phyloP scores from a whole-genome alignment of 768 basidiomycete species.

The Boletus subcaerulescens region DNA sequence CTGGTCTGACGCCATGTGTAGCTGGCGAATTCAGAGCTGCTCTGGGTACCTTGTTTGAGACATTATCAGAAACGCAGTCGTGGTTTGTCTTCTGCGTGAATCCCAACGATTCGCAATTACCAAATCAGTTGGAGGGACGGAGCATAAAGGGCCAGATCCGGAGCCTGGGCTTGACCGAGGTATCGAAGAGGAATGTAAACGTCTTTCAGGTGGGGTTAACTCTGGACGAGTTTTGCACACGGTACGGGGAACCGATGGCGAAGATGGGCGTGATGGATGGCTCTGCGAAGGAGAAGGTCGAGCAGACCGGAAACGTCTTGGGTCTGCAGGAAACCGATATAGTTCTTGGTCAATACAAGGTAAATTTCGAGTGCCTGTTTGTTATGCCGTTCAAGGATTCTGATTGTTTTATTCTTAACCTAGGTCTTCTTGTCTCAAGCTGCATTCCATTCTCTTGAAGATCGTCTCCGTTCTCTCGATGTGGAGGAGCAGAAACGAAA shows the following conservation, averaged over 20 bases:
- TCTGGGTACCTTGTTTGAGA: constrained; percentile 65
- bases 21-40: constrained; percentile 67
- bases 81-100: constrained; percentile 94
- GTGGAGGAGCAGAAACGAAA: constrained; percentile 85
- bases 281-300: constrained; percentile 54
- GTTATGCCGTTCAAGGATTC: neutral
- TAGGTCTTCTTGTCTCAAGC: constrained; percentile 87
- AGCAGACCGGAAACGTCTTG: constrained; percentile 55
- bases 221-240: constrained; percentile 78
- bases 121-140: constrained; percentile 90
- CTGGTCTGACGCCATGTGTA: constrained; percentile 54
- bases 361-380: constrained; percentile 27
- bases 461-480: constrained; percentile 78
- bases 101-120: constrained; percentile 93
- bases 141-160: constrained; percentile 91
- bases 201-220: constrained; percentile 85
- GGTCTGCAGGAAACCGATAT: constrained; percentile 67
- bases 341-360: constrained; percentile 82
- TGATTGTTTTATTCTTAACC: neutral
- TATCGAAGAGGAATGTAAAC: constrained; percentile 62
- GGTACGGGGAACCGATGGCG: constrained; percentile 71
- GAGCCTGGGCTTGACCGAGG: constrained; percentile 73
- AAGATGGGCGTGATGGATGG: constrained; percentile 59
- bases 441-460: constrained; percentile 87
- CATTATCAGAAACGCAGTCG: constrained; percentile 82